A percentile compares a stretch with the other conserved stretches of the same genome.
Evolutionary conservation across 768 basidiomycete genomes (phyloP).

Genomic region (Termitomyces sp.): DNA sequence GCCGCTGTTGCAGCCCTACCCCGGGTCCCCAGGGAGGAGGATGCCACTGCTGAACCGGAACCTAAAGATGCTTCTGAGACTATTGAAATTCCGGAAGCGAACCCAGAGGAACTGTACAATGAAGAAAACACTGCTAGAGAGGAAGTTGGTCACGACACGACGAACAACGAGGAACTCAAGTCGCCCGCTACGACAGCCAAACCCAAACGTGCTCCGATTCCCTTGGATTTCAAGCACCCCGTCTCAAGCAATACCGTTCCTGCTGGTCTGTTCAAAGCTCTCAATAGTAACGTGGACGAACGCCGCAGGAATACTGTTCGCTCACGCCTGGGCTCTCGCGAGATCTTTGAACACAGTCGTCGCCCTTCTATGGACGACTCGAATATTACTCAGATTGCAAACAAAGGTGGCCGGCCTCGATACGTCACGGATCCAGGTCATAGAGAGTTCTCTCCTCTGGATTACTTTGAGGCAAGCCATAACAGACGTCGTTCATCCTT

Average conservation of each 20-base stretch:
- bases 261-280: slow-evolving; percentile 81
- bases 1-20: slow-evolving; percentile 32
- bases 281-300: slow-evolving; percentile 58
- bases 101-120: slow-evolving; percentile 20
- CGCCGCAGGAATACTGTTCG: slow-evolving; percentile 67
- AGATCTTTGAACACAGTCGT: slow-evolving; percentile 63
- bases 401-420: slow-evolving; percentile 44
- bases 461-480: slow-evolving; percentile 33
- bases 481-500: slow-evolving; percentile 52
- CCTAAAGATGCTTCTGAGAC: slow-evolving; percentile 2
- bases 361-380: slow-evolving; percentile 76
- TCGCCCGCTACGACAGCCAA: slow-evolving; percentile 21
- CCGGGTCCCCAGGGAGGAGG: slow-evolving; percentile 21
- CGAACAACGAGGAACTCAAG: slow-evolving; percentile 21
- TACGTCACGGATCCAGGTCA: slow-evolving; percentile 56
- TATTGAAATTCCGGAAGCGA: slow-evolving; percentile 10
- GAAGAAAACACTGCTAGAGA: slow-evolving; percentile 33
- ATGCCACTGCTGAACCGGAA: background rate
- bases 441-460: slow-evolving; percentile 18
- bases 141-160: slow-evolving; percentile 17
- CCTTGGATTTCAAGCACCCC: slow-evolving; percentile 62
- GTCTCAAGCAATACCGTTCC: slow-evolving; percentile 69
- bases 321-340: slow-evolving; percentile 70
- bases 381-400: slow-evolving; percentile 64
- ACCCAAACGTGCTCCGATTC: slow-evolving; percentile 69